Conservation (phyloP, 495 filamentous ascomycete genomes). For the Xylaria cubensis region DNA sequence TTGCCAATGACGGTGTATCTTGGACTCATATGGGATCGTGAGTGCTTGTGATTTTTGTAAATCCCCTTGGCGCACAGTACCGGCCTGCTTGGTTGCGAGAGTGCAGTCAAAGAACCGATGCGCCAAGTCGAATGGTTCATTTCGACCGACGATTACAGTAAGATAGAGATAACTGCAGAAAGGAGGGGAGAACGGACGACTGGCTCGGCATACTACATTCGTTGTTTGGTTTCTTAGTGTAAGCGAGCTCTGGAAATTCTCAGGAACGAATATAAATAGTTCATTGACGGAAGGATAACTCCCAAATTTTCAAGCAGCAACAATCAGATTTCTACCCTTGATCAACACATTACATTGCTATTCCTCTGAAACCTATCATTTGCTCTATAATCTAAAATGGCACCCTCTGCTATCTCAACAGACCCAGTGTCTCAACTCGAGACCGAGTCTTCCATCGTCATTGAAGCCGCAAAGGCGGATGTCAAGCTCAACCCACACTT, state of each 20-base stretch:
- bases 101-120: conserved; percentile 33
- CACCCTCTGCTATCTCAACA: conserved; percentile 28
- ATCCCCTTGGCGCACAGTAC: conserved; percentile 27
- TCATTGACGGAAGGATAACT: background rate
- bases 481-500: conserved; percentile 28
- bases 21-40: conserved; percentile 24
- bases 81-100: conserved; percentile 14
- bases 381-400: conserved; percentile 26
- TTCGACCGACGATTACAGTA: conserved; percentile 31
- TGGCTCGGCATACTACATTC: conserved; percentile 8
- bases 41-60: conserved; percentile 16
- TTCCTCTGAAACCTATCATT: background rate
- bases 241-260: background rate
- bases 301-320: background rate
- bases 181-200: conserved; percentile 1
- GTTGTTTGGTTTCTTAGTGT: background rate
- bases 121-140: conserved; percentile 39
- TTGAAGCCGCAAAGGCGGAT: conserved; percentile 27
- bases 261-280: conserved; percentile 26
- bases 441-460: conserved; percentile 27
- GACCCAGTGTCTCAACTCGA: conserved; percentile 32
- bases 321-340: background rate
- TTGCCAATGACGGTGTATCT: conserved; percentile 9
- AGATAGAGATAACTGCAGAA: conserved; percentile 13
- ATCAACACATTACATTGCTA: background rate